Percentiles rank a stretch among this genome's conserved stretches.
These are phyloP conservation scores for Colletotrichum gigasporum DNA, from an alignment of 2,329 filamentous ascomycete species.

Conservation along the genomic window DNA sequence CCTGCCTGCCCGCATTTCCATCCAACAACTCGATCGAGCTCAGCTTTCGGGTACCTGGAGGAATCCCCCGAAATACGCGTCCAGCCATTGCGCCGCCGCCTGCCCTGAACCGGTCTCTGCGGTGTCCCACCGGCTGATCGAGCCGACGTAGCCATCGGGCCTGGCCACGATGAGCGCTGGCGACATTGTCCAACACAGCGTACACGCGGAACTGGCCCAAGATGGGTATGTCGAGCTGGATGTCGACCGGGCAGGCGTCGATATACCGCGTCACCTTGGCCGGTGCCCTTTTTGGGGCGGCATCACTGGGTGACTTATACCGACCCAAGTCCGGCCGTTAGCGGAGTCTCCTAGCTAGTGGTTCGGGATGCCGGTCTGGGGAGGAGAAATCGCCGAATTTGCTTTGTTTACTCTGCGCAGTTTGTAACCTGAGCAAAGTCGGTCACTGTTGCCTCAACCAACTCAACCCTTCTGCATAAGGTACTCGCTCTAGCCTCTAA, in stretches of 20 bases:
- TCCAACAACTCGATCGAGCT: too few species aligned
- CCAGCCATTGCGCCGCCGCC: constrained; percentile 18
- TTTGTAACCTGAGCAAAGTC: too few species aligned
- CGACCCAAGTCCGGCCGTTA: neutral
- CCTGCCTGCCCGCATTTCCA: too few species aligned
- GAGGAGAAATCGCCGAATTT: too few species aligned
- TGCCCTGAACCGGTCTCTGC: neutral
- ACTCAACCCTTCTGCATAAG: neutral
- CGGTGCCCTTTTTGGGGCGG: too few species aligned
- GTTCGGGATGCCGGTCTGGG: too few species aligned
- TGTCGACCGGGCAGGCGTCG: constrained; percentile 79
- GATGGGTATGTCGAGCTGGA: constrained; percentile 81
- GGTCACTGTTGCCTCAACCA: neutral
- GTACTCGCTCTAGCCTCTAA: too few species aligned
- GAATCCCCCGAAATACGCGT: constrained; percentile 20
- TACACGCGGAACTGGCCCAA: constrained; percentile 81
- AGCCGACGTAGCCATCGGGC: constrained; percentile 36
- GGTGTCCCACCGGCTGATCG: constrained; percentile 21
- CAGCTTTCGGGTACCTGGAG: constrained; percentile 6
- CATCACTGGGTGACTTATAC: neutral
- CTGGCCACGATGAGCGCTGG: constrained; percentile 36
- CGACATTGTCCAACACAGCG: constrained; percentile 71
- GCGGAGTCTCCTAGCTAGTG: neutral
- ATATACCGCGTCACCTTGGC: constrained; percentile 77
- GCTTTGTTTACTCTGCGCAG: too few species aligned